Evolutionary conservation across 2,329 filamentous ascomycete species (phyloP).

Genomic region (Xylariaceae sp.): DNA sequence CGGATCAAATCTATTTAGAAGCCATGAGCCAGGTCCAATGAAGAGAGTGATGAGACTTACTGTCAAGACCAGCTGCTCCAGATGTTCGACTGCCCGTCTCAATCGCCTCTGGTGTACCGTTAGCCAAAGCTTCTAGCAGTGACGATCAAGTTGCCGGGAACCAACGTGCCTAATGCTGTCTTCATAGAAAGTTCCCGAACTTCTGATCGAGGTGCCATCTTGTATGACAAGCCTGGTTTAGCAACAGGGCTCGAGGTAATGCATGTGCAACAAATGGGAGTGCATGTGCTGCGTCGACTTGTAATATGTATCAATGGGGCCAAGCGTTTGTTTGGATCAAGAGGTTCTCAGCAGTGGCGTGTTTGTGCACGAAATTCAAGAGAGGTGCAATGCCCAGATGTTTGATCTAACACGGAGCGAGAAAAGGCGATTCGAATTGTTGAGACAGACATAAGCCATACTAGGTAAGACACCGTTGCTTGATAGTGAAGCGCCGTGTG

Average conservation of each 20-base stretch:
- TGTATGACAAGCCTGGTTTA: constrained; percentile 4
- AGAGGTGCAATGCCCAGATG: background rate
- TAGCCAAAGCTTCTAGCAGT: constrained; percentile 8
- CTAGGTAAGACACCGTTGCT: background rate
- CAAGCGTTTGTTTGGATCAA: background rate
- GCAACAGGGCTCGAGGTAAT: background rate
- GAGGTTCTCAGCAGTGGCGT: background rate
- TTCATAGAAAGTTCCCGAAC: constrained; percentile 27
- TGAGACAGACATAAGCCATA: background rate
- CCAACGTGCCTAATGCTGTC: constrained; percentile 25
- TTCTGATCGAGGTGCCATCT: constrained; percentile 27
- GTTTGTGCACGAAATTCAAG: background rate
- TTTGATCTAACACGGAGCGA: background rate
- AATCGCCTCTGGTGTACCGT: constrained; percentile 24
- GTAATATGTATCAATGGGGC: background rate
- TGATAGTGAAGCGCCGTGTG: background rate
- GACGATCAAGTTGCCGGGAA: background rate
- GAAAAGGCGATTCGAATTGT: background rate
- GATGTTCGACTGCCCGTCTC: constrained; percentile 25
- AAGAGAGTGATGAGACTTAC: constrained; percentile 15
- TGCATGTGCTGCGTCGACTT: background rate
- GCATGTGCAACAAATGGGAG: constrained; percentile 1
- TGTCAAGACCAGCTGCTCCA: constrained; percentile 27
- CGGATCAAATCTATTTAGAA: constrained; percentile 26
- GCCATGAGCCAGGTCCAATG: constrained; percentile 1